Conservation (phyloP, 768 basidiomycete genomes). For the Phylloporus rhodoxanthus region DNA sequence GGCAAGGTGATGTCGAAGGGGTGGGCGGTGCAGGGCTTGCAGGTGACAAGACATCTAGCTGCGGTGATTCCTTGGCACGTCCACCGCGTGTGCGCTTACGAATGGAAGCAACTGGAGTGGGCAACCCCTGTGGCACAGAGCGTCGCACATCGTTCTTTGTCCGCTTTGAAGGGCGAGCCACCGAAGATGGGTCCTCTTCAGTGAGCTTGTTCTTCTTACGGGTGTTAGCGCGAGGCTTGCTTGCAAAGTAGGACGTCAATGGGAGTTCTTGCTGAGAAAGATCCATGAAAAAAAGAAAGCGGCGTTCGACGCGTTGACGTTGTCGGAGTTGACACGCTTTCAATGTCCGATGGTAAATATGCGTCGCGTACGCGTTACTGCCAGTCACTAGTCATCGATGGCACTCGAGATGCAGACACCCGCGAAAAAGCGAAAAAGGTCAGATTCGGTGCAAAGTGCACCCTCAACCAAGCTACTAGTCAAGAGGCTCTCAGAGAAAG, state of each 20-base stretch:
- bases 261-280: constrained; percentile 32
- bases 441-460: constrained; percentile 31
- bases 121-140: constrained; percentile 5
- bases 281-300: constrained; percentile 18
- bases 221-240: neutral
- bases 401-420: constrained; percentile 30
- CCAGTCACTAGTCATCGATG: constrained; percentile 6
- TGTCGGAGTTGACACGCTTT: constrained; percentile 40
- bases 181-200: constrained; percentile 2
- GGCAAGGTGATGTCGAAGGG: neutral
- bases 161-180: constrained; percentile 15
- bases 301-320: neutral
- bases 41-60: neutral
- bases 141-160: constrained; percentile 6
- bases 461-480: constrained; percentile 60
- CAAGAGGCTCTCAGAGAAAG: constrained; percentile 79
- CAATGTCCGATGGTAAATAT: constrained; percentile 23
- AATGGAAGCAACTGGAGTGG: constrained; percentile 18
- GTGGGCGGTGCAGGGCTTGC: neutral
- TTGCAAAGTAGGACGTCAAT: constrained; percentile 25
- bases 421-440: constrained; percentile 59
- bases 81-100: constrained; percentile 12
- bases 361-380: constrained; percentile 15
- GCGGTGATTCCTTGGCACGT: neutral
- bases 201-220: constrained; percentile 4